Evolutionary conservation across 257 asterid genomes (phyloP).

Genomic region (Catharanthus roseus): DNA sequence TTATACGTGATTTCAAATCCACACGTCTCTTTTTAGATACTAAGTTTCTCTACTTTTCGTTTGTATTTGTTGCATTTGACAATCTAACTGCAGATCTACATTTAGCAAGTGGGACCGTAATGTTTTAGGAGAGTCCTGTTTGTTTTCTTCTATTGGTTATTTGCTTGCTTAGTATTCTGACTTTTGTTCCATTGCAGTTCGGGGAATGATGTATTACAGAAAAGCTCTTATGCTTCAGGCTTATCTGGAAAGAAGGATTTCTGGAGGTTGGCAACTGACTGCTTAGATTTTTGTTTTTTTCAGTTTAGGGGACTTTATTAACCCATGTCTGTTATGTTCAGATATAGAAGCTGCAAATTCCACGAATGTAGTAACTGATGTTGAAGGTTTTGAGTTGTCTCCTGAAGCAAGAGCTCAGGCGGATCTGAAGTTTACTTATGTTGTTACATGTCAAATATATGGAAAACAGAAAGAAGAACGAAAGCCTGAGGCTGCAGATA

Average conservation of each 20-base stretch:
- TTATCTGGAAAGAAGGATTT: conserved; percentile 58
- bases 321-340: conserved; percentile 24
- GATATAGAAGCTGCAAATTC: conserved; percentile 63
- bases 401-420: conserved; percentile 98
- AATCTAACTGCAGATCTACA: neutral
- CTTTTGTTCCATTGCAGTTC: conserved; percentile 49
- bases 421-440: conserved; percentile 91
- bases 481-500: conserved; percentile 97
- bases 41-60: too few species aligned
- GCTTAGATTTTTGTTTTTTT: conserved; percentile 8
- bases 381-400: conserved; percentile 81
- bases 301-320: conserved; percentile 10
- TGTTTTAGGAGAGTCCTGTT: conserved; percentile 4
- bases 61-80: neutral
- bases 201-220: conserved; percentile 99
- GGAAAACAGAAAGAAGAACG: conserved; percentile 96
- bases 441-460: conserved; percentile 95
- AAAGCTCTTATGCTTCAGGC: conserved; percentile 97
- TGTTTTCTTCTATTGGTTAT: conserved; percentile 10
- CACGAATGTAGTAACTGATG: conserved; percentile 46
- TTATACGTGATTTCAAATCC: too few species aligned
- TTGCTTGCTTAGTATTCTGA: conserved; percentile 21
- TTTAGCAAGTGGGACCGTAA: neutral
- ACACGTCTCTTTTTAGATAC: too few species aligned
- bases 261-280: conserved; percentile 56